Percentiles rank a stretch among this genome's conserved stretches.
phyloP scores from a whole-genome alignment of 768 basidiomycete species.

The Pleurotus giganteus region DNA sequence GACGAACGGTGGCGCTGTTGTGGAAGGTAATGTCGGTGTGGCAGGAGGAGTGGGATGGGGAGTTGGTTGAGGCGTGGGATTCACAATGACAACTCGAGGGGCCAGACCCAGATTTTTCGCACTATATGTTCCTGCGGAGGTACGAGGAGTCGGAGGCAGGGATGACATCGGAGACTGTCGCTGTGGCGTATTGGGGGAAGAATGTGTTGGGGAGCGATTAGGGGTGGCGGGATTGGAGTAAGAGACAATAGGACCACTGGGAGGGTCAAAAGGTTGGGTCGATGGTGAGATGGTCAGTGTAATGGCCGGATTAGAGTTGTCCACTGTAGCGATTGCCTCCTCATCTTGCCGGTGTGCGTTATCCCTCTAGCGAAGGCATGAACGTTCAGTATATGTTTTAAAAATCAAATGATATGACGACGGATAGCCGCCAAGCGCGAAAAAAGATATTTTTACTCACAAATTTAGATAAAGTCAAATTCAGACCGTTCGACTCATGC shows the following conservation, averaged over 20 bases:
- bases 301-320: no score
- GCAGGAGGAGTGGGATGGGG: slow-evolving; percentile 79
- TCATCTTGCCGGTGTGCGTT: no score
- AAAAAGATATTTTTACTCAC: not conserved
- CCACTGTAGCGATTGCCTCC: no score
- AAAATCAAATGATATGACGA: not conserved
- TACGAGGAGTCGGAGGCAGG: not conserved
- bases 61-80: slow-evolving; percentile 75
- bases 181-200: not conserved
- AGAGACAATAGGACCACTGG: not conserved
- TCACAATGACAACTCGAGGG: slow-evolving; percentile 65
- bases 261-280: no score
- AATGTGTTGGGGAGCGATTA: slow-evolving; percentile 2
- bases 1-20: not conserved
- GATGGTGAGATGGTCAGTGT: no score
- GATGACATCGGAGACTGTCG: not conserved
- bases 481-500: slow-evolving; percentile 4
- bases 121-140: slow-evolving; percentile 4
- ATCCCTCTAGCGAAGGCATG: no score
- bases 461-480: not conserved
- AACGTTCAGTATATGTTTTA: no score
- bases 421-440: not conserved
- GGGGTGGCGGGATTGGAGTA: not conserved
- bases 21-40: slow-evolving; percentile 46
- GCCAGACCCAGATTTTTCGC: not conserved